Base-by-base conservation (phyloP, 768 basidiomycete species). In the Punctularia strigosozonata region DNA sequence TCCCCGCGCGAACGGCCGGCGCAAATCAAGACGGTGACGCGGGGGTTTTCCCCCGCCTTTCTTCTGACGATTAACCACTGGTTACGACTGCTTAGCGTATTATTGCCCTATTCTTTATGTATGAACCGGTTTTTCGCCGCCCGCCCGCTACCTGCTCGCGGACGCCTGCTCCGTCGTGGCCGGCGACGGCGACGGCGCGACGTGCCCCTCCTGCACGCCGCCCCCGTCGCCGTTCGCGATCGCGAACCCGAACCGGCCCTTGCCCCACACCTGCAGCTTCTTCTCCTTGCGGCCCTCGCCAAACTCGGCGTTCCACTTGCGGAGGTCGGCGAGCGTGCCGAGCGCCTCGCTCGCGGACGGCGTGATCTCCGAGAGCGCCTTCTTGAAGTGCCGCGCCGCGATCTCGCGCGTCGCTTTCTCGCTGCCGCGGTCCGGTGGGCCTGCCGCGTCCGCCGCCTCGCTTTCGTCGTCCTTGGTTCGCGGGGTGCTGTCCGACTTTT, bases 231-330 rank as follows among this genome's bases (percentile, higher is more conserved):
- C 61, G 48, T 77, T 66, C 7, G 75, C 69, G 57, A 94, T 66
- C 7, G 75, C 69, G 57, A 94, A 95, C 15, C 91, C 91, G 56
- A 97, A 97, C 34, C 71, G 69, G 42, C 78, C 87, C 50, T 81
- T 87, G 19, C 91, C 92, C 75, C 91, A 90, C 24, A 82, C 79
- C 50, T 79, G 76, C 50, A 72, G 72, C 50, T 68, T 78, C 25
- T 28, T 28, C 13, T 80, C 73, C 45, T 65, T 71, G 14, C 73
- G 62, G 4, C 88, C 89, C 56, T 94, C 90, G 19, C 92, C 91
- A 57, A 90, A 92, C 54, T 92, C 85, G 34, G 91, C 84, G 44
- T 94, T 91, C 88, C 88, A 92, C 60, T 80, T 83, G 31, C 80
- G 72, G 31, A 90, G 62, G 41, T 83, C 82, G 2, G 77, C 62